Percentiles rank a stretch among this genome's conserved stretches.
These are phyloP conservation scores for Penicillium soppii DNA, from an alignment of 495 filamentous ascomycete species.

Conservation along the genomic window DNA sequence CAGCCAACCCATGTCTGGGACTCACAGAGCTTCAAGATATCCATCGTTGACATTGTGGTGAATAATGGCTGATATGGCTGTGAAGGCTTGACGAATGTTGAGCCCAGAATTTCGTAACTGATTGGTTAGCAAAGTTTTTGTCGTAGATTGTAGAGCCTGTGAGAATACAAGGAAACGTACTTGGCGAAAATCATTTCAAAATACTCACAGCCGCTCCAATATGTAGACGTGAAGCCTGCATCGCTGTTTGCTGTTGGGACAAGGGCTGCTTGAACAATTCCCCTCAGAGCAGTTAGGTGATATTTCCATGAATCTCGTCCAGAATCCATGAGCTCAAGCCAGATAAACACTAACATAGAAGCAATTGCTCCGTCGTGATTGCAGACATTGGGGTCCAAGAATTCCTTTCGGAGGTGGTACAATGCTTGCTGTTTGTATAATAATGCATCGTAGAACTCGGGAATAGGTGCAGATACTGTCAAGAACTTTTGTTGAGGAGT, in stretches of 20 bases:
- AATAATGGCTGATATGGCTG: conserved; percentile 4
- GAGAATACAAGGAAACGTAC: background rate
- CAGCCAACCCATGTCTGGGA: conserved; percentile 5
- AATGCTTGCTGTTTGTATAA: conserved; percentile 16
- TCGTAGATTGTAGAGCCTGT: too few relatives aligned
- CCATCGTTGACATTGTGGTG: background rate
- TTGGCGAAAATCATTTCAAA: conserved; percentile 16
- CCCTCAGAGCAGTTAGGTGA: conserved; percentile 14
- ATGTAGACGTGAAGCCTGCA: background rate
- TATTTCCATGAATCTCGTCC: conserved; percentile 17
- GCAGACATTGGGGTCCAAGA: background rate
- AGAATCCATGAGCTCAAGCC: conserved; percentile 20
- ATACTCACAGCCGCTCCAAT: background rate
- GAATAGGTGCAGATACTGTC: background rate
- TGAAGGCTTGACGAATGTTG: conserved; percentile 4
- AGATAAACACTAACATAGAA: conserved; percentile 16
- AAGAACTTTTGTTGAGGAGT: background rate
- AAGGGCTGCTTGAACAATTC: conserved; percentile 9
- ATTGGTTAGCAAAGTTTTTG: background rate
- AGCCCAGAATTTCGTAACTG: conserved; percentile 4
- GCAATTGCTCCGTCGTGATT: conserved; percentile 18
- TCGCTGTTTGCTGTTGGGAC: background rate
- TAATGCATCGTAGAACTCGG: conserved; percentile 8
- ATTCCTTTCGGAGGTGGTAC: conserved; percentile 6
- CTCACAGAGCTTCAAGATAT: conserved; percentile 3